These are phyloP conservation scores for Wickerhamiella alocasiicola DNA, from an alignment of 805 yeast species.

Conservation along the genomic window DNA sequence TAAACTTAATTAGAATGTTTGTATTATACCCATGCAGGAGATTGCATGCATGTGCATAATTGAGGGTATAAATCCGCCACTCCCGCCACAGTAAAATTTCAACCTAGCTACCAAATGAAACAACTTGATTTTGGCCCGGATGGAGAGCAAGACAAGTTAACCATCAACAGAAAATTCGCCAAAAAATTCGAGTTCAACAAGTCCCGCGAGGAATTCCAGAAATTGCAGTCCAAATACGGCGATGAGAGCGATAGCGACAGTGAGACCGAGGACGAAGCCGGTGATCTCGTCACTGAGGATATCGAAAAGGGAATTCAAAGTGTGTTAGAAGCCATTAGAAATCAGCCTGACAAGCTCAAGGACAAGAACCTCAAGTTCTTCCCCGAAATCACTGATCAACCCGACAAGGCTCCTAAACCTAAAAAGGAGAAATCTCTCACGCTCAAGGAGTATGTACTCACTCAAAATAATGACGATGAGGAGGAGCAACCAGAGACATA, in stretches of 20 bases:
- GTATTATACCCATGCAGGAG: too few relatives aligned
- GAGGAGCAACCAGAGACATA: conserved; percentile 41
- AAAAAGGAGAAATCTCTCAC: conserved; percentile 57
- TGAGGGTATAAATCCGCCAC: too few relatives aligned
- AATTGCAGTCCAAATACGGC: conserved; percentile 23
- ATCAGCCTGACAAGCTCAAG: conserved; percentile 48
- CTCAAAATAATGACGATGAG: conserved; percentile 45
- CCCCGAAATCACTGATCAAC: conserved; percentile 43
- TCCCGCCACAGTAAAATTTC: too few relatives aligned
- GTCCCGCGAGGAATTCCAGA: conserved; percentile 24
- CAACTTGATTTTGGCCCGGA: conserved; percentile 1
- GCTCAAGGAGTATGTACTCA: conserved; percentile 73
- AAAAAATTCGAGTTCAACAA: conserved; percentile 25
- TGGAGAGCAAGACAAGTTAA: conserved; percentile 2
- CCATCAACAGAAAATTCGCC: conserved; percentile 17
- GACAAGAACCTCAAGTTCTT: conserved; percentile 66
- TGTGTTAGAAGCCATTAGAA: conserved; percentile 59
- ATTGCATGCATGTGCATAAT: too few relatives aligned
- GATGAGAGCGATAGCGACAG: conserved; percentile 28
- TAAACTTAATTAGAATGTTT: too few relatives aligned
- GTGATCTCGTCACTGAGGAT: conserved; percentile 74
- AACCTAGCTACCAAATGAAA: conserved; percentile 1
- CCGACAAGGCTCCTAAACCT: conserved; percentile 12
- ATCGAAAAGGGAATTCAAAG: conserved; percentile 68
- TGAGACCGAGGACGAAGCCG: conserved; percentile 85